A percentile compares a stretch with the other conserved stretches of the same genome.
Conservation (phyloP, 345 rosid species). For the Eucalyptus sp. region DNA sequence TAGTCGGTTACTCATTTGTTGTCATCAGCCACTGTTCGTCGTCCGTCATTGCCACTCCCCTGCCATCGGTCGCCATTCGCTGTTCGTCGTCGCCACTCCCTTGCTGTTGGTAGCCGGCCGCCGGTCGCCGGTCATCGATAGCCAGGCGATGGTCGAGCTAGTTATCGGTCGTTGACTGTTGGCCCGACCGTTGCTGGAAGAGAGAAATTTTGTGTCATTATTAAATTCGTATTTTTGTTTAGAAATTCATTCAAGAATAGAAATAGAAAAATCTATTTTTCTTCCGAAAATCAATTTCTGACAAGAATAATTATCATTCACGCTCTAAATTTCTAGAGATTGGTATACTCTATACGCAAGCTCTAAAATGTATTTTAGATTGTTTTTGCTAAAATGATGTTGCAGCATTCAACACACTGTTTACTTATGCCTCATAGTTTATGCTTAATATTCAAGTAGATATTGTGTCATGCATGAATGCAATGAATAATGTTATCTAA, state of each 20-base stretch:
- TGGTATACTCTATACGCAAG: not conserved
- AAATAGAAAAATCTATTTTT: too few relatives aligned
- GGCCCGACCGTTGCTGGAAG: accelerated
- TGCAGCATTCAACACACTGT: not conserved
- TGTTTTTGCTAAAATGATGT: not conserved
- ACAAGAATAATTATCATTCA: too few relatives aligned
- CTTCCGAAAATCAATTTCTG: too few relatives aligned
- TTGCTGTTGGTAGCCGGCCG: accelerated
- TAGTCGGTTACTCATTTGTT: not conserved
- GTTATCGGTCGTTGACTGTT: too few relatives aligned
- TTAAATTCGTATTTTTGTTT: too few relatives aligned
- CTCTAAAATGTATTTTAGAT: not conserved
- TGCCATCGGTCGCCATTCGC: accelerated
- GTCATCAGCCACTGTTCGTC: too few relatives aligned
- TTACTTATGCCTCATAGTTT: not conserved
- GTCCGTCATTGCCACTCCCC: accelerated
- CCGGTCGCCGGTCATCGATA: accelerated
- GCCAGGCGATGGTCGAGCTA: too few relatives aligned
- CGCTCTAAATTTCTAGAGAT: not conserved
- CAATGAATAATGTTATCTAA: not conserved
- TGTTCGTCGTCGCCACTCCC: too few relatives aligned
- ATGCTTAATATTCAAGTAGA: not conserved
- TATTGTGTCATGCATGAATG: not conserved
- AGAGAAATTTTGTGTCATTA: too few relatives aligned
- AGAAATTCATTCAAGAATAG: too few relatives aligned